Percentiles rank a stretch among this genome's conserved stretches.
phyloP scores from a whole-genome alignment of 163 green algal genomes.

The Trebouxiophyceae sp. region DNA sequence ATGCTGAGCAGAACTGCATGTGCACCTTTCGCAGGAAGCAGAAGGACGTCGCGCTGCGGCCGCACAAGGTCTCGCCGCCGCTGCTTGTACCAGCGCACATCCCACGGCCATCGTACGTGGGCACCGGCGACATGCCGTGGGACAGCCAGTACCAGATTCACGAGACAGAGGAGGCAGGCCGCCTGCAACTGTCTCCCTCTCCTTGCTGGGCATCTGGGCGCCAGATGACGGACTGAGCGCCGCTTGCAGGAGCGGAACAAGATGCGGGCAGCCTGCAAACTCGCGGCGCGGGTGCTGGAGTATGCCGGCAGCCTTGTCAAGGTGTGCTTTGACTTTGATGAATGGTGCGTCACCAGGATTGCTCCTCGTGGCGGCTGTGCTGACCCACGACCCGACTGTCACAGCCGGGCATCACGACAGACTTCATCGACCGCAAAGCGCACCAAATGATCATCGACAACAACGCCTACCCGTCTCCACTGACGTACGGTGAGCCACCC shows the following conservation, averaged over 20 bases:
- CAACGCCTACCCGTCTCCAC: conserved; percentile 72
- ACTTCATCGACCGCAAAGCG: conserved; percentile 87
- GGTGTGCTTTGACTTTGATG: conserved; percentile 8
- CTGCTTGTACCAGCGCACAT: conserved; percentile 72
- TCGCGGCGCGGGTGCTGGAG: conserved; percentile 57
- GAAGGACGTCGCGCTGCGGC: too few relatives aligned
- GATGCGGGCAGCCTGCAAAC: conserved; percentile 39
- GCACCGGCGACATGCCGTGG: conserved; percentile 43
- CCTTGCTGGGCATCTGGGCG: not conserved
- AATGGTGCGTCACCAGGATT: not conserved
- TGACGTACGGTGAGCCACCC: conserved; percentile 26
- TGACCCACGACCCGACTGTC: conserved; percentile 8
- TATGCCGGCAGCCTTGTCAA: conserved; percentile 59
- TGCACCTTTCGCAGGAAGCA: too few relatives aligned
- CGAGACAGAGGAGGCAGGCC: conserved; percentile 26
- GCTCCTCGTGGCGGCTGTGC: not conserved
- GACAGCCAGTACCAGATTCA: conserved; percentile 62
- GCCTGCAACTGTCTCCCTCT: not conserved
- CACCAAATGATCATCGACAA: conserved; percentile 75
- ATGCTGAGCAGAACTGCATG: too few relatives aligned
- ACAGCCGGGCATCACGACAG: conserved; percentile 85
- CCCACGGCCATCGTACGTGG: conserved; percentile 63
- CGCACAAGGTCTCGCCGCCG: too few relatives aligned
- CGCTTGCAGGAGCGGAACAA: conserved; percentile 25
- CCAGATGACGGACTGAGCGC: not conserved